phyloP scores from a whole-genome alignment of 1,284 basidiomycete genomes.

The Gastroboletus turbinatus region DNA sequence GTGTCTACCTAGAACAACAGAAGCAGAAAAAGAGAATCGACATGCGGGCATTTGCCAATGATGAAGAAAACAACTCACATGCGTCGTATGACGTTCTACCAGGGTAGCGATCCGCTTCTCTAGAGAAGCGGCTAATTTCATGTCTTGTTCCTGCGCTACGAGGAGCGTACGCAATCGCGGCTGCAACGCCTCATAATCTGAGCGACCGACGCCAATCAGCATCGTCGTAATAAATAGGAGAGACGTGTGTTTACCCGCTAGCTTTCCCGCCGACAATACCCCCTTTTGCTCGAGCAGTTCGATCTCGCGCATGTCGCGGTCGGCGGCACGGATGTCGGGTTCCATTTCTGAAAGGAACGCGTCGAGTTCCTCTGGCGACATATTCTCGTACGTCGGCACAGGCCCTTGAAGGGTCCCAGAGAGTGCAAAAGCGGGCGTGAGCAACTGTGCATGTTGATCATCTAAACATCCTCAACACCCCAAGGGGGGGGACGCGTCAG shows the following conservation, averaged over 20 bases:
- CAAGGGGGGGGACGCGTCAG: neutral
- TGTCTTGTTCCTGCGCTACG: conserved; percentile 59
- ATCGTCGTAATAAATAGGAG: neutral
- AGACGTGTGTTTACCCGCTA: conserved; percentile 46
- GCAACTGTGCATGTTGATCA: conserved; percentile 67
- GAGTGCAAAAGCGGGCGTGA: conserved; percentile 72
- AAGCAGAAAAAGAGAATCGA: too few relatives aligned
- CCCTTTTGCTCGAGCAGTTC: conserved; percentile 66
- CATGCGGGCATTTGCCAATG: neutral
- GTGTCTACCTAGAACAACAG: conserved; percentile 58
- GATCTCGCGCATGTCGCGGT: conserved; percentile 76
- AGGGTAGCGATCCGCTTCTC: conserved; percentile 63
- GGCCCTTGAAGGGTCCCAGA: conserved; percentile 54
- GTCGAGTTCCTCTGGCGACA: conserved; percentile 66
- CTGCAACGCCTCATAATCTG: conserved; percentile 62
- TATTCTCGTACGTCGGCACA: conserved; percentile 54
- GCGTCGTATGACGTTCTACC: conserved; percentile 65
- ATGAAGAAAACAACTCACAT: conserved; percentile 44
- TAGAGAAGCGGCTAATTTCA: conserved; percentile 50
- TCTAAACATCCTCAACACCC: conserved; percentile 41
- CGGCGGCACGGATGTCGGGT: conserved; percentile 73
- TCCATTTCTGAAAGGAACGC: conserved; percentile 75
- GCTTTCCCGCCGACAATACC: conserved; percentile 66
- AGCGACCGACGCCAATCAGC: neutral
- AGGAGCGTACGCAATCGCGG: conserved; percentile 59